Base-by-base conservation (phyloP, 768 basidiomycete species). In the Albatrellus ellisii region DNA sequence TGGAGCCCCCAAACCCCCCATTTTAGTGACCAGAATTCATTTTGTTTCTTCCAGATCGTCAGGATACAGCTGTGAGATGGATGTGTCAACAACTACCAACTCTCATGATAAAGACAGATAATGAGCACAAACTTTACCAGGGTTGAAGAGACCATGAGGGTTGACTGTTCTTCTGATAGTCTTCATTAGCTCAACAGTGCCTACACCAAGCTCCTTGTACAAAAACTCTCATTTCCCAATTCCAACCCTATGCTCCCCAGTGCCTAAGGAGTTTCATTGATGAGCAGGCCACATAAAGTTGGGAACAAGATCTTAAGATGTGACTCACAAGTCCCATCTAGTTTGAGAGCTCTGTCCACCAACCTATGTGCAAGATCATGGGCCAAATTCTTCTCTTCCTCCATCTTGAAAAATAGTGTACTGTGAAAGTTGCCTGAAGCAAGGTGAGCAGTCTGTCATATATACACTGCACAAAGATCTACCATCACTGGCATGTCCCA, bases 181-280 rank as follows among this genome's bases (percentile, higher is more conserved):
- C 61, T 82, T 79, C 88, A 94, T 91, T 20, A 92, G 57, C 37
- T 72, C 69, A 7, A 94, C 80, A 0, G 91, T 92, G 2, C 83
- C 86, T 20, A 65, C 65, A 0, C 91, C 90, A 0, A 95, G 68
- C 54, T 95, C 91, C 29, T 78, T 70, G 11, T 72, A 67, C n/a
- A 95, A 67, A 54, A 79, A 92, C 46, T 79, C 68, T 45, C 72
- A 74, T 64, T 91, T 91, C 4, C 88, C 88, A 8, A 90, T 64
- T 0, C 88, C 89, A 6, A 91, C 84, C 2, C 88, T 88, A 53
- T 91, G 88, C 52, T 91, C 88, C 3, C 84, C 84, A 0, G 78
- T 81, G 50, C 77, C 79, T 79, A 34, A 9, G 9, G 20, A 6
- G 17, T 39, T 10, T 31, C 4, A 37, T 33, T 26, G 25, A 22